These are phyloP conservation scores for Halophytophthora batemanensis DNA, from an alignment of 352 stramenopile genomes.

Conservation along the genomic window DNA sequence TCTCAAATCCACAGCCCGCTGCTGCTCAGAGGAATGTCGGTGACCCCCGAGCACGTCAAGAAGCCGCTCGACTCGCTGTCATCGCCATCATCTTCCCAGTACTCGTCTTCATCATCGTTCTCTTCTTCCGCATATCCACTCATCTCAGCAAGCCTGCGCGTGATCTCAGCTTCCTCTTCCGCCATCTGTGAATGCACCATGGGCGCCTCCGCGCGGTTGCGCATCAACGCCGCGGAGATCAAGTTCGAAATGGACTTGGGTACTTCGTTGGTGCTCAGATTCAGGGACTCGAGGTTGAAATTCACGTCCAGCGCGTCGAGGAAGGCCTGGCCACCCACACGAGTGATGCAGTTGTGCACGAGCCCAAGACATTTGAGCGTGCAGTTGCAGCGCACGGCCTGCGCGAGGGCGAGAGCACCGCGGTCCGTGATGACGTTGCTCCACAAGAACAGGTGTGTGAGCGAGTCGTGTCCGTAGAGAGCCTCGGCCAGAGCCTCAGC, in stretches of 20 bases:
- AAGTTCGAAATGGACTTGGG: conserved; percentile 37
- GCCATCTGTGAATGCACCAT: conserved; percentile 39
- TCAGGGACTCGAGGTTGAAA: conserved; percentile 54
- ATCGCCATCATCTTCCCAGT: conserved; percentile 22
- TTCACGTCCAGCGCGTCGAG: conserved; percentile 68
- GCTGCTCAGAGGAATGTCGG: conserved; percentile 29
- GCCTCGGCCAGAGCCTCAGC: conserved; percentile 56
- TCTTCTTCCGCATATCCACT: conserved; percentile 17
- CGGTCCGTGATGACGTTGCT: conserved; percentile 63
- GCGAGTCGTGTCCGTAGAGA: conserved; percentile 68
- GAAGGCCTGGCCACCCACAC: conserved; percentile 39
- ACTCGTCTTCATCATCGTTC: conserved; percentile 10
- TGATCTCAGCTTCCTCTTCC: conserved; percentile 43
- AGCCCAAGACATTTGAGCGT: conserved; percentile 59
- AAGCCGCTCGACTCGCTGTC: conserved; percentile 52
- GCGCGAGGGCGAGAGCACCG: conserved; percentile 43
- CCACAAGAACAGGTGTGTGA: conserved; percentile 53
- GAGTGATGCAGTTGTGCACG: conserved; percentile 55
- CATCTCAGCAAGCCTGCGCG: conserved; percentile 25
- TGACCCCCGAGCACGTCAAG: conserved; percentile 50
- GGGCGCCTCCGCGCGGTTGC: conserved; percentile 48
- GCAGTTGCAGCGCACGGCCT: conserved; percentile 63
- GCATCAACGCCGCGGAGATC: conserved; percentile 43
- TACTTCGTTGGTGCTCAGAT: conserved; percentile 56
- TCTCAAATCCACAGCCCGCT: conserved; percentile 43